A percentile compares a stretch with the other conserved stretches of the same genome.
These are phyloP conservation scores for cucumber (Cucumis sativus) DNA, from an alignment of 306 rosid genomes.

Conservation along the genomic window DNA sequence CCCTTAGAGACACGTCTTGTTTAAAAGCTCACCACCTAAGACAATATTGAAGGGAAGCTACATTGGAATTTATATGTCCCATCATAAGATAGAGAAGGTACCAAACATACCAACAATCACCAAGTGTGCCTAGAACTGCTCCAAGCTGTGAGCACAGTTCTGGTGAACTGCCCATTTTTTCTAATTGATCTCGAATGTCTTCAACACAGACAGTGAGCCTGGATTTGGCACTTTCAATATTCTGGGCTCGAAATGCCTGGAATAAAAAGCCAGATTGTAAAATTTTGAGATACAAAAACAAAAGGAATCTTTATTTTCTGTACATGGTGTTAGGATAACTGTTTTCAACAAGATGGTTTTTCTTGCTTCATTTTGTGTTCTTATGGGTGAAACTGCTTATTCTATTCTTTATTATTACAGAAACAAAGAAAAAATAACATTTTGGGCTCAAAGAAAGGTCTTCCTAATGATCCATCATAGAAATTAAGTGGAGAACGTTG, in stretches of 20 bases:
- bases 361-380: neutral
- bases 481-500: neutral
- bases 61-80: neutral
- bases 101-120: constrained; percentile 80
- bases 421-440: neutral
- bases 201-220: constrained; percentile 77
- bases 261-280: constrained; percentile 3
- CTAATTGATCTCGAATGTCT: constrained; percentile 66
- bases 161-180: constrained; percentile 53
- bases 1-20: neutral
- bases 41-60: neutral
- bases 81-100: neutral
- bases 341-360: neutral
- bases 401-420: neutral
- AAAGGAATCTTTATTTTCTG: neutral
- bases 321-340: neutral
- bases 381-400: neutral
- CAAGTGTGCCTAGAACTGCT: constrained; percentile 97
- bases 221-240: constrained; percentile 86
- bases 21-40: neutral
- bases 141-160: constrained; percentile 97
- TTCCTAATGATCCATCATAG: neutral
- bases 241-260: constrained; percentile 91
- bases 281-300: neutral
- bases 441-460: neutral